A percentile compares a stretch with the other conserved stretches of the same genome.
phyloP scores from a whole-genome alignment of 352 stramenopile species.

The Phytophthora boehmeriae region DNA sequence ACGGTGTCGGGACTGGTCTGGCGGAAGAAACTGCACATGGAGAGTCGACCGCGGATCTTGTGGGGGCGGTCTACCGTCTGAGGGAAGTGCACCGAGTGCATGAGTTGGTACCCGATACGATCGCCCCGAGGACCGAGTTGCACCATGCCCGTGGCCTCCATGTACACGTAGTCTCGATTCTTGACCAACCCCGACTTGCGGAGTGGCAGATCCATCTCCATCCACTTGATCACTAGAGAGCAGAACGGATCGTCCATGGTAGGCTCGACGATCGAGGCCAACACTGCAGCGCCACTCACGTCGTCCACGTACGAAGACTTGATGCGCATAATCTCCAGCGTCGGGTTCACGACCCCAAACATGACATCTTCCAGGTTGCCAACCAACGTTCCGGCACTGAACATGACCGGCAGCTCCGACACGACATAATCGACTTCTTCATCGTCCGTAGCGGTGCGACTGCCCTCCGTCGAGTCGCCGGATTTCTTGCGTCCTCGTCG shows the following conservation, averaged over 20 bases:
- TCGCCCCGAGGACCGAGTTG: slow-evolving; percentile 40
- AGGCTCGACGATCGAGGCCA: slow-evolving; percentile 46
- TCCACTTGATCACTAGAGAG: slow-evolving; percentile 45
- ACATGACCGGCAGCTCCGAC: slow-evolving; percentile 29
- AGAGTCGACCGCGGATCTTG: slow-evolving; percentile 36
- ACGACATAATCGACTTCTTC: slow-evolving; percentile 18
- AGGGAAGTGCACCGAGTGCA: slow-evolving; percentile 64
- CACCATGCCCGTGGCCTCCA: slow-evolving; percentile 54
- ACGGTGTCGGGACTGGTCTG: slow-evolving; percentile 32
- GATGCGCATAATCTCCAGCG: slow-evolving; percentile 42
- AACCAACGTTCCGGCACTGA: slow-evolving; percentile 35
- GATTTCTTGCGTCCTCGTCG: slow-evolving; percentile 20
- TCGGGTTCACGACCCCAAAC: slow-evolving; percentile 42
- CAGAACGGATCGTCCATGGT: slow-evolving; percentile 59
- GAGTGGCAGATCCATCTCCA: slow-evolving; percentile 36
- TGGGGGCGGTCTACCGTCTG: slow-evolving; percentile 23
- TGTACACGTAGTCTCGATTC: slow-evolving; percentile 54
- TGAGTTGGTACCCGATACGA: slow-evolving; percentile 58
- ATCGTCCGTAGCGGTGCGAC: slow-evolving; percentile 7
- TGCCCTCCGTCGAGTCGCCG: slow-evolving; percentile 1
- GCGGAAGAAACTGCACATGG: slow-evolving; percentile 42
- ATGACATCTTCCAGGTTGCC: slow-evolving; percentile 46
- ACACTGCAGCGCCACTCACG: slow-evolving; percentile 40
- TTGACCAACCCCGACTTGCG: slow-evolving; percentile 28
- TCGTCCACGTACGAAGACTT: slow-evolving; percentile 54